Evolutionary conservation across 352 stramenopile genomes (phyloP).

Genomic region (Phytophthora idaei): DNA sequence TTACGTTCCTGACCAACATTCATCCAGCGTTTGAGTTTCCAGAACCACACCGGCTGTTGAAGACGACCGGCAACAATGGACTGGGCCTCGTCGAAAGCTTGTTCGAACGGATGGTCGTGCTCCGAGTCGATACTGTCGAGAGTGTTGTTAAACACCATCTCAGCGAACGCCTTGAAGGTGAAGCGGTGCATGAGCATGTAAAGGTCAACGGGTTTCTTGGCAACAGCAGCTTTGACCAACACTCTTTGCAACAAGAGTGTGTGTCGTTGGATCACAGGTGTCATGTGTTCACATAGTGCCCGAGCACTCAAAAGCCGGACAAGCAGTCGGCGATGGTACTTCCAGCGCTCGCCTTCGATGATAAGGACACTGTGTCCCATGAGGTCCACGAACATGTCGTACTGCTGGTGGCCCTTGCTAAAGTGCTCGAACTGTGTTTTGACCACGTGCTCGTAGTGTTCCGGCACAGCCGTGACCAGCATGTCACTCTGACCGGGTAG

Average conservation of each 20-base stretch:
- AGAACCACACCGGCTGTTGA: constrained; percentile 38
- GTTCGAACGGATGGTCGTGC: constrained; percentile 47
- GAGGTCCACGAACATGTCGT: constrained; percentile 50
- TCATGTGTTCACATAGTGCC: constrained; percentile 49
- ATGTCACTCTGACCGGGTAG: constrained; percentile 42
- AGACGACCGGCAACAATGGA: constrained; percentile 38
- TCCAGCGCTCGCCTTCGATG: constrained; percentile 51
- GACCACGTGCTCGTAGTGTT: constrained; percentile 61
- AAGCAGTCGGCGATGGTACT: constrained; percentile 50
- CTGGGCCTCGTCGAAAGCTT: constrained; percentile 43
- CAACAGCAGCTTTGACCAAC: constrained; percentile 21
- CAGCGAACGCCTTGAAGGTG: constrained; percentile 51
- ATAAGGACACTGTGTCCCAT: constrained; percentile 55
- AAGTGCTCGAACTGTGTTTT: constrained; percentile 64
- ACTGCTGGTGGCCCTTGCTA: constrained; percentile 50
- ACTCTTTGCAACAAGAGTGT: constrained; percentile 37
- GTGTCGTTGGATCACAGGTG: constrained; percentile 41
- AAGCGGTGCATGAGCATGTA: constrained; percentile 50
- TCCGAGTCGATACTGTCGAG: constrained; percentile 45
- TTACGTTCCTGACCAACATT: constrained; percentile 43
- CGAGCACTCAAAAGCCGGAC: constrained; percentile 50
- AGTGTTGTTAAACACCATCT: constrained; percentile 52
- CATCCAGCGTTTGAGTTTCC: constrained; percentile 53
- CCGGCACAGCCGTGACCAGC: constrained; percentile 47
- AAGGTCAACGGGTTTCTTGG: constrained; percentile 39